Base-by-base conservation (phyloP, 164 flowering plant genomes). In the Akebia trifoliata region DNA sequence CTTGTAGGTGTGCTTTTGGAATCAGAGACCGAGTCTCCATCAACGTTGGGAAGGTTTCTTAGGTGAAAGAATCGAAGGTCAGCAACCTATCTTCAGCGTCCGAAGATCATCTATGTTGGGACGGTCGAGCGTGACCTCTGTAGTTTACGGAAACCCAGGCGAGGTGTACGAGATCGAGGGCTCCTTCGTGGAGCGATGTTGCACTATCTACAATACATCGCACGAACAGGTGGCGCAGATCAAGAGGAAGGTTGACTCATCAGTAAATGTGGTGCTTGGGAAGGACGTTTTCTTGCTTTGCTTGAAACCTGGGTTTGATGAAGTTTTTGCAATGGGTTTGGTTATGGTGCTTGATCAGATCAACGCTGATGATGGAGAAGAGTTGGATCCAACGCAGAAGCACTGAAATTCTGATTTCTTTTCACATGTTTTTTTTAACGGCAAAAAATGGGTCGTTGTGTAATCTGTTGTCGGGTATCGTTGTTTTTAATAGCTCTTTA, bases 11-110 rank as follows among this genome's bases (percentile, higher is more conserved):
- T n/a, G n/a, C n/a, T n/a, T 31, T 46, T 43, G 37, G 51, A 25
- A 60, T 4, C 80, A 90, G 97, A 72, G 90, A 63, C 97, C 97
- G 68, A 90, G 95, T 61, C 74, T 90, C 31, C 97, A 87, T 46
- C 82, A 84, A 7, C 59, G 97, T 25, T 90, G 97, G 97, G 97
- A 90, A 62, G 97, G 97, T 3, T 87, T 61, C 53, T 1, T 67
- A 20, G 95, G 95, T 11, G 95, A 87, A 66, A 68, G 81, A 70
- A 22, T 31, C 24, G 89, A 80, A 4, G 91, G 94, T 0, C 74
- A 81, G 66, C 82, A 80, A 46, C 90, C 97, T 25, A 64, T 84
- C 43, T 90, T 90, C 78, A 85, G 94, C 71, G 91, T 87, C 30
- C 58, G 74, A 47, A 69, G 95, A 63, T 90, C 95, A 21, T 87